Percentiles rank a stretch among this genome's conserved stretches.
phyloP scores from a whole-genome alignment of 2,329 filamentous ascomycete genomes.

The Periconia macrospinosa region DNA sequence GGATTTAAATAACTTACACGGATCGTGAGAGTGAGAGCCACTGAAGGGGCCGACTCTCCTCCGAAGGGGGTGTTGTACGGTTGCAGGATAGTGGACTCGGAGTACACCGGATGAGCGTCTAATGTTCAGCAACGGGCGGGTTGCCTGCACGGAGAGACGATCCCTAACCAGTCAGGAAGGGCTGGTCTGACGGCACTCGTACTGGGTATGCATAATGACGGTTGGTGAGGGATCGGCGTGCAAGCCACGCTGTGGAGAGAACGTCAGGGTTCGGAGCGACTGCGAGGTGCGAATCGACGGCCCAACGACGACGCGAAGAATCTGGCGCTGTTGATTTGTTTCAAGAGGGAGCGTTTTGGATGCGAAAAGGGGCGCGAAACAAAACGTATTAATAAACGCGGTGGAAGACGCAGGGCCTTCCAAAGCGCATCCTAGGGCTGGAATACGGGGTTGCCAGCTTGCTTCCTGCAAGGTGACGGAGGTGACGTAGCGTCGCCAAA shows the following conservation, averaged over 20 bases:
- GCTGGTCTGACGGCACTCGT: background rate
- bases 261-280: background rate
- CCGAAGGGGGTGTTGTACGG: background rate
- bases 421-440: constrained; percentile 7
- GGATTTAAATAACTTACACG: too few species aligned
- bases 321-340: background rate
- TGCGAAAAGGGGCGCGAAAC: background rate
- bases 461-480: constrained; percentile 35
- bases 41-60: background rate
- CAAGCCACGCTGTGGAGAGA: background rate
- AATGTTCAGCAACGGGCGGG: constrained; percentile 2
- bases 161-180: background rate
- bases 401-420: constrained; percentile 16
- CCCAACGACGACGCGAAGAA: too few species aligned
- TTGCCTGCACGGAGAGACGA: background rate
- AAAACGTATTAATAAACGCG: background rate
- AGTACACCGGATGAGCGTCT: constrained; percentile 7
- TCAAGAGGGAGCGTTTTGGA: background rate
- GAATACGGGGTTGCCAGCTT: constrained; percentile 5
- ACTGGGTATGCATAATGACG: background rate
- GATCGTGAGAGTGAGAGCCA: too few species aligned
- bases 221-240: background rate
- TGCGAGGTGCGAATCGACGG: background rate
- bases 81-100: constrained; percentile 1
- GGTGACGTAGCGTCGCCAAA: constrained; percentile 26